Base-by-base conservation (phyloP, 768 basidiomycete genomes). In the Mycena albidolilacea region DNA sequence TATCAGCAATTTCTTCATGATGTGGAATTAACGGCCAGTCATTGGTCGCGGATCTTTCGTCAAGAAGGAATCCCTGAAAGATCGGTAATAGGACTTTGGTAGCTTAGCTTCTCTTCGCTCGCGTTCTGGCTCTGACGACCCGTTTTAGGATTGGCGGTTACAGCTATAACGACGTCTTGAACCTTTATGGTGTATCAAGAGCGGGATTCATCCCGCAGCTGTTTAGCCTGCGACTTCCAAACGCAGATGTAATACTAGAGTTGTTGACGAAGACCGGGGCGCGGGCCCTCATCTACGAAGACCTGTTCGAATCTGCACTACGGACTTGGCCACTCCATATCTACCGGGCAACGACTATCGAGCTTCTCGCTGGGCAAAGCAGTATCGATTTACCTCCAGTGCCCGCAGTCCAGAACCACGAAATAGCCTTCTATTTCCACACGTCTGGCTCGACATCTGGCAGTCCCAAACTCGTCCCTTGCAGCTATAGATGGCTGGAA, bases 371-470 rank as follows among this genome's bases (percentile, higher is more conserved):
- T 83, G 44, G 77, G 81, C 48, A 80, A 82, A 75, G 35, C 77
- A 84, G 41, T 80, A 88, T 90, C 38, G 81, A 81, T 21, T 81
- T 90, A 48, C 80, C 83, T 75, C 75, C 81, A 73, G 58, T 80
- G 76, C 66, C 79, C 69, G 37, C 62, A 35, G 71, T 59, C 3
- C 64, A 73, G 46, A 79, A 78, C 37, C 81, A 84, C 70, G 90
- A 91, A 64, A 80, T 84, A 37, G 87, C 87, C 58, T 90, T 94
- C 84, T 84, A 94, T 65, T 95, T 93, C 85, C 94, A 94, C 80
- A 94, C 94, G 11, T 92, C 91, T 70, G 94, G 94, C 17, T 94
- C 93, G 48, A 95, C 94, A 8, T 94, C 93, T n/a, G 93, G 93
- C 61, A 92, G 90, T 77, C 94, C 94, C 0, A 95, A 94, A 78